phyloP scores from a whole-genome alignment of 192 early-diverging fungal genomes.

The Coemansia sp. region DNA sequence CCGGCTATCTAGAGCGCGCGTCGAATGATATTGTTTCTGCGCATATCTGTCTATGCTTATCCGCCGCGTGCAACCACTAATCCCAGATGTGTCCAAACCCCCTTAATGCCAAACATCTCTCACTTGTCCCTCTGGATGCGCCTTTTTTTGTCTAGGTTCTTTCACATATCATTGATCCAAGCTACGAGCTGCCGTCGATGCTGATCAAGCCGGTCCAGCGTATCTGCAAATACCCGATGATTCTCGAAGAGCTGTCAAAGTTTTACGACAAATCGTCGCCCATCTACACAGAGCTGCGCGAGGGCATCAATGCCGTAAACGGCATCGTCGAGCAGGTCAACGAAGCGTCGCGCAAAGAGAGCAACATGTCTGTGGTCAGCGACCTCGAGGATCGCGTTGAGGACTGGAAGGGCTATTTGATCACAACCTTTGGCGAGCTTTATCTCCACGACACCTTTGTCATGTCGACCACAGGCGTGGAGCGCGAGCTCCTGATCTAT shows the following conservation, averaged over 20 bases:
- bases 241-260: slow-evolving; percentile 63
- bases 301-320: slow-evolving; percentile 78
- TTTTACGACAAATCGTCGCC: slow-evolving; percentile 59
- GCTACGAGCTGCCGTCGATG: slow-evolving; percentile 82
- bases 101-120: no score
- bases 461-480: slow-evolving; percentile 74
- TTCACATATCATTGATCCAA: slow-evolving; percentile 73
- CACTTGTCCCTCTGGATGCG: no score
- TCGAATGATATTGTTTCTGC: background rate
- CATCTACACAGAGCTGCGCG: slow-evolving; percentile 60
- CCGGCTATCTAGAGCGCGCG: no score
- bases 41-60: no score
- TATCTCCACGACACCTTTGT: slow-evolving; percentile 83
- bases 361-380: slow-evolving; percentile 75
- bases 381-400: slow-evolving; percentile 82
- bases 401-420: slow-evolving; percentile 86
- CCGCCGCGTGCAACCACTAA: no score
- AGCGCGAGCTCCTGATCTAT: slow-evolving; percentile 81
- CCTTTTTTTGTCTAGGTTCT: slow-evolving; percentile 46
- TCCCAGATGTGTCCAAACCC: no score
- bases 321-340: slow-evolving; percentile 86
- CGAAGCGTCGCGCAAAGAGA: slow-evolving; percentile 84
- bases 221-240: slow-evolving; percentile 95
- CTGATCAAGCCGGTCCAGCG: slow-evolving; percentile 98
- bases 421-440: slow-evolving; percentile 74